Evolutionary conservation across 768 basidiomycete genomes (phyloP).

Genomic region (Suillus fuscotomentosus): DNA sequence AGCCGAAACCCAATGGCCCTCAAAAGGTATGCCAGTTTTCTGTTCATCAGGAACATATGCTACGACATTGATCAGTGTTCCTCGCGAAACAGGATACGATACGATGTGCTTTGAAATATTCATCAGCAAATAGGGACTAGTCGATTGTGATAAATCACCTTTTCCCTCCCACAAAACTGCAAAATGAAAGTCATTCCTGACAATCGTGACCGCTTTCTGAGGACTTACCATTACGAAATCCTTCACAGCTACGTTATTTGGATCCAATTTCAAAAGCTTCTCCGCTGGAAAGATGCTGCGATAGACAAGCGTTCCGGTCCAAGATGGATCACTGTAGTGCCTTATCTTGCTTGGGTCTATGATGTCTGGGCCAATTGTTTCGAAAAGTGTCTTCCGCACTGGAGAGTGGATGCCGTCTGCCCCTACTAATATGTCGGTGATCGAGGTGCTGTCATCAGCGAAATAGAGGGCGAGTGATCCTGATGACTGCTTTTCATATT

Average conservation of each 20-base stretch:
- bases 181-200: background rate
- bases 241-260: slow-evolving; percentile 15
- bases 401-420: slow-evolving; percentile 37
- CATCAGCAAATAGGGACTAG: background rate
- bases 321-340: slow-evolving; percentile 25
- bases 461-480: slow-evolving; percentile 20
- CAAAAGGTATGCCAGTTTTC: slow-evolving; percentile 26
- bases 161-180: slow-evolving; percentile 7
- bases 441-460: slow-evolving; percentile 31
- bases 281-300: slow-evolving; percentile 33
- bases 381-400: slow-evolving; percentile 14
- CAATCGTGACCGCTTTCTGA: background rate
- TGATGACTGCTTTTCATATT: slow-evolving; percentile 15
- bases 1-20: slow-evolving; percentile 26
- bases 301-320: slow-evolving; percentile 40
- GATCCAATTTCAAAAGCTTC: slow-evolving; percentile 21
- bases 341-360: slow-evolving; percentile 13
- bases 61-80: slow-evolving; percentile 32
- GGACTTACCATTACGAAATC: slow-evolving; percentile 17
- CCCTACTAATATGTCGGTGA: slow-evolving; percentile 40
- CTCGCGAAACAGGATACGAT: slow-evolving; percentile 35
- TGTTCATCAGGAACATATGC: slow-evolving; percentile 27
- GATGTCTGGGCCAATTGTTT: slow-evolving; percentile 18
- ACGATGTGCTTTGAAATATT: slow-evolving; percentile 33
- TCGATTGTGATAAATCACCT: background rate